Evolutionary conservation across 345 rosid species (phyloP), one percentile per base, ranked within the genome.

Genomic region (Excoecaria agallocha): DNA sequence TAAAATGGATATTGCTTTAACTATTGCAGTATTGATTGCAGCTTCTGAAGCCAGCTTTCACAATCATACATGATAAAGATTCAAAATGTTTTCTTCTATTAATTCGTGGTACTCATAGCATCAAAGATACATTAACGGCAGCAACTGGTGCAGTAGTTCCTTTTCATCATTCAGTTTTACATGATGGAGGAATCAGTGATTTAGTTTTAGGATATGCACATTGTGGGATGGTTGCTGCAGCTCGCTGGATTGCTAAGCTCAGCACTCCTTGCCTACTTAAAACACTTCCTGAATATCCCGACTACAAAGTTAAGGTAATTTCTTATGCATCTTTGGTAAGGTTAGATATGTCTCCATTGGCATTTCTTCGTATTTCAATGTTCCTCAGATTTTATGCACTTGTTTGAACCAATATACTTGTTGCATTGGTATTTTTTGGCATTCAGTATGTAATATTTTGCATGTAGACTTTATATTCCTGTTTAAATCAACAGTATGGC

Each of bases 221-320:
- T 74, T 95, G 91, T 66, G 99, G 99, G 81, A 95, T 95, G 99
- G 99, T 91, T 85, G 99, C 99, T 81, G 98, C 99, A 50, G 98
- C 98, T 78, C 92, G 93, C 25, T 95, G 98, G 98, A 95, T 93
- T 84, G 97, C 99, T 61, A 93, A 93, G 78, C 90, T 93, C 17
- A 87, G 91, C 81, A 84, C 89, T 82, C 94, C 99, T 72, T 91
- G 83, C 83, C 83, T 95, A 74, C 83, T 87, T 19, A 87, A 86
- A 72, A 97, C 89, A 19, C 88, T 91, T 71, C 75, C 71, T 70
- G 96, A 93, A 68, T 77, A 80, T 81, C 98, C 97, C 9, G 90
- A 85, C 79, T 89, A 83, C 81, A 84, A 84, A 73, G 79, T 93
- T 76, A 90, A 91, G 99, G 99, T 95, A 85, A 83, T 57, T 65